Evolutionary conservation across 2,329 filamentous ascomycete species (phyloP).

Genomic region (Alternaria incomplexa): DNA sequence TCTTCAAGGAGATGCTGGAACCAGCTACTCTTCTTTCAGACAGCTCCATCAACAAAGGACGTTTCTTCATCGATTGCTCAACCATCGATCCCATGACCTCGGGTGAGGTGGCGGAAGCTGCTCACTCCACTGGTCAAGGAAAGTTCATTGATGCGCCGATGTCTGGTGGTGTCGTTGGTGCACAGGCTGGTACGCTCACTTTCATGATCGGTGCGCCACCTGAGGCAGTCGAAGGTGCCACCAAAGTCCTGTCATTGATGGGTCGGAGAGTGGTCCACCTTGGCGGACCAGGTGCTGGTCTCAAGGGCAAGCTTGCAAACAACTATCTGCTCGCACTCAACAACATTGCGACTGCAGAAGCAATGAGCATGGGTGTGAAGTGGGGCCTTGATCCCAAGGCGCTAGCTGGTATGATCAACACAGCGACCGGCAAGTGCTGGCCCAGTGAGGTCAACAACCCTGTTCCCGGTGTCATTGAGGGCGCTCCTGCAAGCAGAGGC

Average conservation of each 20-base stretch:
- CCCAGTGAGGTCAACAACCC: conserved; percentile 96
- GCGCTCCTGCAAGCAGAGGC: conserved; percentile 75
- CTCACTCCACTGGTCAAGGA: conserved; percentile 70
- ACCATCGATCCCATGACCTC: conserved; percentile 94
- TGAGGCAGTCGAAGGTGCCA: conserved; percentile 67
- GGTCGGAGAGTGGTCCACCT: conserved; percentile 86
- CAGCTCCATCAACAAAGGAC: conserved; percentile 59
- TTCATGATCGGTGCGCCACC: conserved; percentile 88
- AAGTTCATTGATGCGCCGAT: conserved; percentile 94
- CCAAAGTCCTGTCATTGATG: conserved; percentile 78
- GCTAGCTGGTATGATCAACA: conserved; percentile 86
- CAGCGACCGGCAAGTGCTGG: conserved; percentile 94
- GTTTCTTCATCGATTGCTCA: conserved; percentile 93
- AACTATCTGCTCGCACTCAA: conserved; percentile 95
- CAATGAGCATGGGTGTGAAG: conserved; percentile 69
- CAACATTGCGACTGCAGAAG: conserved; percentile 76
- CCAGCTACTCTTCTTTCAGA: conserved; percentile 59
- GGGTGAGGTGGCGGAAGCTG: conserved; percentile 73
- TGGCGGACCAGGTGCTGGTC: conserved; percentile 80
- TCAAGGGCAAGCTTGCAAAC: conserved; percentile 93
- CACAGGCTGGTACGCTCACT: conserved; percentile 82
- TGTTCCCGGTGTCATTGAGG: conserved; percentile 80
- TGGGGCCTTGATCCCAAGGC: conserved; percentile 69
- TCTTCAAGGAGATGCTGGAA: conserved; percentile 78
- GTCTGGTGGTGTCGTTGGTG: conserved; percentile 94